Conservation (phyloP, 2,329 filamentous ascomycete genomes). For the Cladophialophora exuberans region DNA sequence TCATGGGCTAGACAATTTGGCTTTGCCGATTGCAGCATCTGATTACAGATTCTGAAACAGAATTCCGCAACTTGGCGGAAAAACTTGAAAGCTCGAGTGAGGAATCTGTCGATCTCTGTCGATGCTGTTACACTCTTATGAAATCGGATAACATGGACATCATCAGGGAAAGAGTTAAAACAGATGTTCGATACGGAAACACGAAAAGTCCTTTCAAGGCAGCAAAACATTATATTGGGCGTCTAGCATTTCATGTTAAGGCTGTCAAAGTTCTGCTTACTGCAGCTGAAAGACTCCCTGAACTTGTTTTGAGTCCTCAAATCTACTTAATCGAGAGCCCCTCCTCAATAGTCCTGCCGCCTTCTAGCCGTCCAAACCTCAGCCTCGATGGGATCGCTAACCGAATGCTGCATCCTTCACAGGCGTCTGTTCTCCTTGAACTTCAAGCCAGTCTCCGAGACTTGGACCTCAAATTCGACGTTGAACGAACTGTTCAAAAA, state of each 20-base stretch:
- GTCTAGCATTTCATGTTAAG: slow-evolving; percentile 49
- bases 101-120: neutral
- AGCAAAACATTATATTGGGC: slow-evolving; percentile 49
- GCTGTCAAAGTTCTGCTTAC: slow-evolving; percentile 44
- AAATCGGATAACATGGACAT: neutral
- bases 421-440: neutral
- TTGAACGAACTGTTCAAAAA: slow-evolving; percentile 14
- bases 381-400: neutral
- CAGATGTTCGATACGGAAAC: neutral
- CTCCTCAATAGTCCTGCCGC: neutral
- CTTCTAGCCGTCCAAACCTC: neutral
- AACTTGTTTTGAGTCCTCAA: slow-evolving; percentile 36
- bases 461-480: slow-evolving; percentile 9
- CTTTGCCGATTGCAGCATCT: neutral
- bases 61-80: neutral
- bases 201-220: slow-evolving; percentile 32
- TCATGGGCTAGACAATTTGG: too few relatives aligned
- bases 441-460: neutral
- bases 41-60: neutral
- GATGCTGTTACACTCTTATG: neutral
- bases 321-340: neutral
- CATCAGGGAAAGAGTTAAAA: slow-evolving; percentile 1
- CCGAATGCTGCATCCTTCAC: neutral
- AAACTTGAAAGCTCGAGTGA: neutral
- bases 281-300: slow-evolving; percentile 36